These are phyloP conservation scores for Calamus simplicifolius DNA, from an alignment of 176 grass and related monocot genomes.

Conservation along the genomic window DNA sequence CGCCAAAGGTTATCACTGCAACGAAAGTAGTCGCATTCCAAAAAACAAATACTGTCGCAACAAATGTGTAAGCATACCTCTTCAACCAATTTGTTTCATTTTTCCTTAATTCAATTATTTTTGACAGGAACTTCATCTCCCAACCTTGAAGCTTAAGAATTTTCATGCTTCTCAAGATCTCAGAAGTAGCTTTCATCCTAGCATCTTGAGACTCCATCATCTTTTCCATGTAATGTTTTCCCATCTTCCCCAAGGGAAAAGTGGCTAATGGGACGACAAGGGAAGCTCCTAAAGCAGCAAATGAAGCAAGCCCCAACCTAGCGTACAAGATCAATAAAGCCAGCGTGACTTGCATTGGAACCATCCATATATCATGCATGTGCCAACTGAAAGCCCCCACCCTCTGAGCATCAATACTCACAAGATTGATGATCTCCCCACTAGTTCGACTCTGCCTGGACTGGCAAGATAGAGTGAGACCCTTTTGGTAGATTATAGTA, in stretches of 20 bases:
- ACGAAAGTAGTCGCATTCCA: conserved; percentile 52
- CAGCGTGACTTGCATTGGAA: background rate
- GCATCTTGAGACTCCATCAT: conserved; percentile 70
- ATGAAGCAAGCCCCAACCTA: background rate
- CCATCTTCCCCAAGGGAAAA: background rate
- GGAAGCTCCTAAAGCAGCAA: background rate
- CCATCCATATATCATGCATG: background rate
- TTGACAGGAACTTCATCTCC: conserved; percentile 94
- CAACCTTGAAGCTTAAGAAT: conserved; percentile 77
- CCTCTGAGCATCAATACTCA: conserved; percentile 1
- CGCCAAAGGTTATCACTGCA: conserved; percentile 57
- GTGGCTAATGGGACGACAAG: background rate
- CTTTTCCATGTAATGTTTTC: conserved; percentile 48
- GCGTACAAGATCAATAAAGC: conserved; percentile 12
- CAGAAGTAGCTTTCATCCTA: conserved; percentile 74
- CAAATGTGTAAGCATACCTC: conserved; percentile 42
- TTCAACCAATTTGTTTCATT: conserved; percentile 51
- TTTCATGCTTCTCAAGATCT: conserved; percentile 78
- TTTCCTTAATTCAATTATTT: conserved; percentile 58
- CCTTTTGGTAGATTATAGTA: conserved; percentile 6
- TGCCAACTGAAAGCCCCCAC: background rate
- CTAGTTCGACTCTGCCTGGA: background rate
- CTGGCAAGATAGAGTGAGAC: conserved; percentile 1
- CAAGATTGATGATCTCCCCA: conserved; percentile 6
- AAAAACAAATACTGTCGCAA: conserved; percentile 35